These are phyloP conservation scores for Phialemoniopsis sp. DNA, from an alignment of 2,329 filamentous ascomycete genomes.

Conservation along the genomic window DNA sequence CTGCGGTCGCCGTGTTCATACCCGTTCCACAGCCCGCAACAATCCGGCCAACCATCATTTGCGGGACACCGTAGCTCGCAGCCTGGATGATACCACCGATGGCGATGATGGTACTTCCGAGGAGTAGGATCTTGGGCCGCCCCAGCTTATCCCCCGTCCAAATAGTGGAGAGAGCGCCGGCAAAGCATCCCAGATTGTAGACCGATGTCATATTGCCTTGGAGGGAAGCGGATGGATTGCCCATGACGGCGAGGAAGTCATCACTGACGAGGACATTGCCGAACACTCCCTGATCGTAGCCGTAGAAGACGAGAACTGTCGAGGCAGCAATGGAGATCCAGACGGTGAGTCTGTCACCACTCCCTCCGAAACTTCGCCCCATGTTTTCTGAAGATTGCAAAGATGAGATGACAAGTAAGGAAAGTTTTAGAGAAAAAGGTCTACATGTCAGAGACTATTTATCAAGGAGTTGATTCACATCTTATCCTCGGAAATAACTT, in stretches of 20 bases:
- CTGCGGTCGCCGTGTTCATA: slow-evolving; percentile 13
- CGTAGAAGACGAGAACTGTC: slow-evolving; percentile 46
- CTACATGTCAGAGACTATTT: too few species aligned
- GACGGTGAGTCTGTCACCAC: slow-evolving; percentile 42
- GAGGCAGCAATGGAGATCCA: slow-evolving; percentile 47
- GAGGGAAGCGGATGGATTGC: slow-evolving; percentile 6
- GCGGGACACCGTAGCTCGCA: slow-evolving; percentile 4
- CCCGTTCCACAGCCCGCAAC: slow-evolving; percentile 11
- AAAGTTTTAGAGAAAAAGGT: too few species aligned
- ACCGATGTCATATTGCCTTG: slow-evolving; percentile 13
- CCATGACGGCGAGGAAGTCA: slow-evolving; percentile 15
- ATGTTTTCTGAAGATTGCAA: too few species aligned
- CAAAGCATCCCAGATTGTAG: slow-evolving; percentile 15
- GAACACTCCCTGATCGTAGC: slow-evolving; percentile 32
- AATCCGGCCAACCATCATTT: slow-evolving; percentile 11
- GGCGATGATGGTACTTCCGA: slow-evolving; percentile 13
- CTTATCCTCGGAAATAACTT: too few species aligned
- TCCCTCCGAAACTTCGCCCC: too few species aligned
- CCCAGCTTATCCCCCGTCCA: slow-evolving; percentile 14
- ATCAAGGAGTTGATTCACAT: too few species aligned
- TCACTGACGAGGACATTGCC: slow-evolving; percentile 19
- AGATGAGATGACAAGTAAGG: too few species aligned
- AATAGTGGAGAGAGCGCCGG: slow-evolving; percentile 11
- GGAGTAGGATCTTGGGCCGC: slow-evolving; percentile 12
- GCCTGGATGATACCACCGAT: slow-evolving; percentile 7